Evolutionary conservation across 2,329 filamentous ascomycete species (phyloP), one percentile per base, ranked within the genome.

Genomic region (Phaeoacremonium minimum): DNA sequence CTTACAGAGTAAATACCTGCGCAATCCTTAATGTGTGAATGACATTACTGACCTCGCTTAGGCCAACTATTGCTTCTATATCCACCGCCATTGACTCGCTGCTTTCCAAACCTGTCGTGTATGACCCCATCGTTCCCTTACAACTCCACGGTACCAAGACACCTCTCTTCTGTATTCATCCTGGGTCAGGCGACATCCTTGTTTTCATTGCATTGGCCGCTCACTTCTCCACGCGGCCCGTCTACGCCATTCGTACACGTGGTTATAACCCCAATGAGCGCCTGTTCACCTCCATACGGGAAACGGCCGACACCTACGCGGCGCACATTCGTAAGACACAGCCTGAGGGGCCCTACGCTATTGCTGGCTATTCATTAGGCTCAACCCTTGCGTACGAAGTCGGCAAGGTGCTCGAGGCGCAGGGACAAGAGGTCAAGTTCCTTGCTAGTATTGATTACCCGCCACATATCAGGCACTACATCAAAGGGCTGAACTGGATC

Each of bases 321-420:
- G 26, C 35, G 0, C 58, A 61, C 0, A 64, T 77, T 26, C 57
- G 58, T n/a, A 16, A 37, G 4, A 40, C 38, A 1, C 73, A 77
- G 39, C 69, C 71, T 0, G 12, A 50, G 0, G 71, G 73, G 0
- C 72, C 73, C 0, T 77, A 77, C 42, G 66, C 66, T 1, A 47
- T 77, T 1, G 66, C 66, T 0, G 73, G 73, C 1, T 77, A 76
- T 45, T 67, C 58, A 5, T 75, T 67, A 45, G 72, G 73, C 2
- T 44, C 57, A 0, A 71, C 71, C 48, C 39, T 75, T 0, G 66
- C 69, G 0, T 77, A 75, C 39, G 72, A 76, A 46, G 49, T 69
- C 1, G 55, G 61, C 11, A 76, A 76, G 49, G 19, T 42, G 2
- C 57, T 76, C 8, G 61, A 73, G 33, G 29, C 28, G 0, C 37